phyloP scores from a whole-genome alignment of 2,329 filamentous ascomycete genomes.

The Dactylellina haptotyla region DNA sequence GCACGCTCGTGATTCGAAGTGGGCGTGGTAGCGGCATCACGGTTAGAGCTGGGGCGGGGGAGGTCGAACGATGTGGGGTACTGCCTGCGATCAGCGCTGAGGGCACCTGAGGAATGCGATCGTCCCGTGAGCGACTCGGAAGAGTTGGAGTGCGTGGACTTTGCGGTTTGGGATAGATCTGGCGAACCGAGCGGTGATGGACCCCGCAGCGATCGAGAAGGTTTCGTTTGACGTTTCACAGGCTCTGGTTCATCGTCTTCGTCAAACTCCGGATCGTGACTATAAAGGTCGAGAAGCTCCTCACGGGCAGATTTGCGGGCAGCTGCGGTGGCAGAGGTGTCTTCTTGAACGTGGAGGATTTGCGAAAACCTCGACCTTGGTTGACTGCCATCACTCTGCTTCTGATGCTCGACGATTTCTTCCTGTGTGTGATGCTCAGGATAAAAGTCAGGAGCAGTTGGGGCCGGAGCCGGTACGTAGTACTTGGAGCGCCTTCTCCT shows the following conservation, averaged over 20 bases:
- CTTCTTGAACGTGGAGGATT: slow-evolving; percentile 6
- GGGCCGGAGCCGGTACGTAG: slow-evolving; percentile 41
- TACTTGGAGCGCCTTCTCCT: slow-evolving; percentile 45
- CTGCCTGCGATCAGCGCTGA: slow-evolving; percentile 40
- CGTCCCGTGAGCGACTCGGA: slow-evolving; percentile 36
- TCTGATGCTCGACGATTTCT: slow-evolving; percentile 29
- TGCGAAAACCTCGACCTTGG: slow-evolving; percentile 7
- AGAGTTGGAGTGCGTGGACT: slow-evolving; percentile 44
- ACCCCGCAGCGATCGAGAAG: slow-evolving; percentile 30
- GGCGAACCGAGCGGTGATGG: slow-evolving; percentile 44
- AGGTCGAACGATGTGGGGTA: slow-evolving; percentile 43
- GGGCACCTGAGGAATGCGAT: slow-evolving; percentile 34
- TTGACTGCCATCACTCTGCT: slow-evolving; percentile 1
- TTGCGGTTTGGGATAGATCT: slow-evolving; percentile 40
- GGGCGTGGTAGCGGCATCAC: slow-evolving; percentile 31
- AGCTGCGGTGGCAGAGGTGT: slow-evolving; percentile 5
- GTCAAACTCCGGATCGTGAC: slow-evolving; percentile 43
- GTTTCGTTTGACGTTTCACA: slow-evolving; percentile 50
- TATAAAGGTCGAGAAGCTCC: slow-evolving; percentile 47
- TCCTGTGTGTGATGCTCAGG: slow-evolving; percentile 37
- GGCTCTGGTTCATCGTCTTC: slow-evolving; percentile 43
- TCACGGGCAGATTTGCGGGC: slow-evolving; percentile 44
- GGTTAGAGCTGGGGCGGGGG: slow-evolving; percentile 41
- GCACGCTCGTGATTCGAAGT: slow-evolving; percentile 46
- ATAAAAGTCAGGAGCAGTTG: slow-evolving; percentile 42